These are phyloP conservation scores for Ascochyta pisi DNA, from an alignment of 2,329 filamentous ascomycete species.

Conservation along the genomic window DNA sequence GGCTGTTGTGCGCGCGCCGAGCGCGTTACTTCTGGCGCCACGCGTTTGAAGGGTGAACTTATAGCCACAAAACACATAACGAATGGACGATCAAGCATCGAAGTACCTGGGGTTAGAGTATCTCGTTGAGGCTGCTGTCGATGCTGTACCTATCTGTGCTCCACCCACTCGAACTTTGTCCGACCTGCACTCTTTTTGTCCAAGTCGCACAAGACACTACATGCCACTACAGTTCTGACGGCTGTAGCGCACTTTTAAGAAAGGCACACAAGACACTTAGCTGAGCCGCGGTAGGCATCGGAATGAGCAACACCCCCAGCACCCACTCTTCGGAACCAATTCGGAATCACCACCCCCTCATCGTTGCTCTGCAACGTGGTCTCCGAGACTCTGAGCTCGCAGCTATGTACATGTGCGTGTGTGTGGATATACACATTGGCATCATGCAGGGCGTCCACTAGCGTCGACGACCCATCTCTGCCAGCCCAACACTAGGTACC, in stretches of 20 bases:
- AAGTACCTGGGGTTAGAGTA: too few species aligned
- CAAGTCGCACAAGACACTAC: neutral
- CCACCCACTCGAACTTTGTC: too few species aligned
- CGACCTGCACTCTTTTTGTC: neutral
- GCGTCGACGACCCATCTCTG: neutral
- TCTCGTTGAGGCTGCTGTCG: neutral
- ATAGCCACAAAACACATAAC: slow-evolving; percentile 21
- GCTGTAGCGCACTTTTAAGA: neutral
- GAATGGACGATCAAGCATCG: slow-evolving; percentile 14
- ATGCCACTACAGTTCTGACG: neutral
- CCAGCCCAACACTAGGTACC: neutral
- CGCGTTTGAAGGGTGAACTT: slow-evolving; percentile 17
- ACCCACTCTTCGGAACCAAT: neutral
- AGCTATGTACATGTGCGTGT: too few species aligned
- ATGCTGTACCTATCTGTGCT: too few species aligned
- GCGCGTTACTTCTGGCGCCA: slow-evolving; percentile 19
- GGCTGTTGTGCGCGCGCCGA: slow-evolving; percentile 23
- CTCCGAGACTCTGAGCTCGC: too few species aligned
- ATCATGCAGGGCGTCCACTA: slow-evolving; percentile 5
- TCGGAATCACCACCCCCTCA: neutral
- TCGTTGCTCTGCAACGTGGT: neutral
- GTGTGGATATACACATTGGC: neutral
- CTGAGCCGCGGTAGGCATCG: neutral
- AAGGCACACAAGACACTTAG: neutral
- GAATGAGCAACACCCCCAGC: neutral